Conservation (phyloP, 208 protist genomes). For the Leishmania martiniquensis region DNA sequence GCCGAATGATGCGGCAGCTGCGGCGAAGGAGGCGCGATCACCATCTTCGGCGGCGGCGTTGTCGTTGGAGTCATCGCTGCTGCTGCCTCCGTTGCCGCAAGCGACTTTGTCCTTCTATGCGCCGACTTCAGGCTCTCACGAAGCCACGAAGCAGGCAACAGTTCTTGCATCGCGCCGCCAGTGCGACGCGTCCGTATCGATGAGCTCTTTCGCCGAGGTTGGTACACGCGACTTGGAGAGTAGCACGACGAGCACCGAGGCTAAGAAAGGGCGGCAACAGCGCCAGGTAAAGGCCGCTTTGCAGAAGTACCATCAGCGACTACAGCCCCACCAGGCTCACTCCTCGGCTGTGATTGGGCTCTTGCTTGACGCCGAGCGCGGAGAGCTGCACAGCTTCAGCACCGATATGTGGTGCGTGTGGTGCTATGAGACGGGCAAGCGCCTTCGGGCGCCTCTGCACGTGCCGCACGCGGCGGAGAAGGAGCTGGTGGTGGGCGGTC, state of each 20-base stretch:
- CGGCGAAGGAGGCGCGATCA: not conserved
- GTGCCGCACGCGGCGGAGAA: conserved; percentile 39
- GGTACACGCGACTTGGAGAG: not conserved
- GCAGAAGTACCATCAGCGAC: conserved; percentile 32
- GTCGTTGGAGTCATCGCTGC: conserved; percentile 10
- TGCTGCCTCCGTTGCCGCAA: not conserved
- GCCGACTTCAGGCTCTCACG: not conserved
- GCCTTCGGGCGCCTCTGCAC: conserved; percentile 43
- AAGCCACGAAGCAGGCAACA: not conserved
- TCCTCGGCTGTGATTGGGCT: conserved; percentile 46
- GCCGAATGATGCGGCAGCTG: not conserved
- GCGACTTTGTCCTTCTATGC: not conserved
- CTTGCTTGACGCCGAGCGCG: conserved; percentile 30
- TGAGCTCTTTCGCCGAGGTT: not conserved
- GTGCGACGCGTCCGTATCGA: not conserved
- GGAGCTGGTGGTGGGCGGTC: conserved; percentile 48
- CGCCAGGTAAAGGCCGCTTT: conserved; percentile 12
- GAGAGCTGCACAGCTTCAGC: conserved; percentile 74
- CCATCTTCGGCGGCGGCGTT: not conserved
- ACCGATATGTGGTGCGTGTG: conserved; percentile 66
- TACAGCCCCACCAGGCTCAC: conserved; percentile 49
- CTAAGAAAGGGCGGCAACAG: conserved; percentile 10
- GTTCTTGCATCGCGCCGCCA: not conserved
- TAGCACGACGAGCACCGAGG: not conserved
- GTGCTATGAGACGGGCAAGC: conserved; percentile 48